phyloP scores from a whole-genome alignment of 1,139 yeast genomes.

The Sugiyamaella novakii region DNA sequence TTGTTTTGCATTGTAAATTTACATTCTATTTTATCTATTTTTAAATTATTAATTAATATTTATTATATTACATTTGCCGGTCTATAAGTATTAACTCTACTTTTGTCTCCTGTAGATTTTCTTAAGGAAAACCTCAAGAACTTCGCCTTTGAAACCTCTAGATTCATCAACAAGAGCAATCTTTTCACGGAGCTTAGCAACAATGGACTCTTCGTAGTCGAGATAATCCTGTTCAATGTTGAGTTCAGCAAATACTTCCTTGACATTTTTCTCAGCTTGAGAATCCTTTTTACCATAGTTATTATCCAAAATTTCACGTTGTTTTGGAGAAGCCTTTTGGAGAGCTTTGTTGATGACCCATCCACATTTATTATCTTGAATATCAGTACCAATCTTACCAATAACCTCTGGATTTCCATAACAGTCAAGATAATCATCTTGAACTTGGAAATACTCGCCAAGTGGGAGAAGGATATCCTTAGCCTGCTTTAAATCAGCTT shows the following conservation, averaged over 20 bases:
- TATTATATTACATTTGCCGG: slow-evolving; percentile 1
- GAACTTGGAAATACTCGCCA: slow-evolving; percentile 98
- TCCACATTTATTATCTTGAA: slow-evolving; percentile 96
- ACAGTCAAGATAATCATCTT: slow-evolving; percentile 96
- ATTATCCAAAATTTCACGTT: slow-evolving; percentile 76
- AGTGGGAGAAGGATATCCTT: slow-evolving; percentile 85
- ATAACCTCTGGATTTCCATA: slow-evolving; percentile 97
- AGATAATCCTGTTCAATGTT: slow-evolving; percentile 70
- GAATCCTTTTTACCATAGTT: slow-evolving; percentile 88
- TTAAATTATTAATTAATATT: slow-evolving; percentile 11
- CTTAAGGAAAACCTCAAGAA: slow-evolving; percentile 76
- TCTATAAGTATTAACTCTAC: slow-evolving; percentile 42
- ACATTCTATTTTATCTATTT: too few relatives aligned
- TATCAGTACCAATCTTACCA: slow-evolving; percentile 98
- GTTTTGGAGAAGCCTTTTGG: slow-evolving; percentile 73
- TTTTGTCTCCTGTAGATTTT: slow-evolving; percentile 94
- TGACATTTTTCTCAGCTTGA: slow-evolving; percentile 68
- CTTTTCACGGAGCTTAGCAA: slow-evolving; percentile 60
- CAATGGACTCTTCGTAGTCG: slow-evolving; percentile 80
- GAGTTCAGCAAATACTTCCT: slow-evolving; percentile 72
- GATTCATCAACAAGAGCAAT: slow-evolving; percentile 80
- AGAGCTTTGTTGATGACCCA: slow-evolving; percentile 97
- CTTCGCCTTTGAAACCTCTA: slow-evolving; percentile 87
- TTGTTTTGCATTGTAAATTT: slow-evolving; percentile 9
- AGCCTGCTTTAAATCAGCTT: slow-evolving; percentile 82